Evolutionary conservation across 805 yeast species (phyloP), one percentile per base, ranked within the genome.

Genomic region (Yamadazyma endophytica): DNA sequence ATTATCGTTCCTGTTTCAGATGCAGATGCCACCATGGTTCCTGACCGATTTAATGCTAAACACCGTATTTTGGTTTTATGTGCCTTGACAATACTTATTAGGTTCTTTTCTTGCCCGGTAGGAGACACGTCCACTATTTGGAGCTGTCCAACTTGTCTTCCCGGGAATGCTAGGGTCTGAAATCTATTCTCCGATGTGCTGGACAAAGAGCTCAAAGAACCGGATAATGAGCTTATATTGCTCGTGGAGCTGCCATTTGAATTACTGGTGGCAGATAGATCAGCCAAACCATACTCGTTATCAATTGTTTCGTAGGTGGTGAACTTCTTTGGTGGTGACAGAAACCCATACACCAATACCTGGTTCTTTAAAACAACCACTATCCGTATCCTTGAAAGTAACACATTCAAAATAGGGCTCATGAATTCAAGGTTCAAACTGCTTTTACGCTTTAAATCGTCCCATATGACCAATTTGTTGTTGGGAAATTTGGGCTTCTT

Each of bases 381-480:
- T 3, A 90, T 80, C 33, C 87, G 64, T 9, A 81, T 74, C 34
- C 96, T 67, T 8, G 95, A 82, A 23, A 90, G 56, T 23, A 81
- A 69, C 7, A 86, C 87, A 41, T 82, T 78, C 28, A 82, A 61
- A 4, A 90, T 80, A 0, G 90, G 84, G 27, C 79, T 74, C 66
- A 73, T 70, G 51, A 89, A 87, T 52, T 85, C 92, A 37, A 92
- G 58, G 21, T 73, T 71, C 13, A 86, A 64, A 4, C 89, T 82
- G 17, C 79, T 79, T 43, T 78, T 79, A 40, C 80, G 73, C 56
- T 85, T 84, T 38, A 85, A 56, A 53, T 90, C 97, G 57, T 90
- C 97, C 96, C 96, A 92, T 12, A 90, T 79, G 21, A 87, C 71
- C 22, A 88, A 73, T 53, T 83, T 84, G 58, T 85, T 86, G 43